Percentiles rank a stretch among this genome's conserved stretches.
These are phyloP conservation scores for Huntiella moniliformis DNA, from an alignment of 2,329 filamentous ascomycete genomes.

Conservation along the genomic window DNA sequence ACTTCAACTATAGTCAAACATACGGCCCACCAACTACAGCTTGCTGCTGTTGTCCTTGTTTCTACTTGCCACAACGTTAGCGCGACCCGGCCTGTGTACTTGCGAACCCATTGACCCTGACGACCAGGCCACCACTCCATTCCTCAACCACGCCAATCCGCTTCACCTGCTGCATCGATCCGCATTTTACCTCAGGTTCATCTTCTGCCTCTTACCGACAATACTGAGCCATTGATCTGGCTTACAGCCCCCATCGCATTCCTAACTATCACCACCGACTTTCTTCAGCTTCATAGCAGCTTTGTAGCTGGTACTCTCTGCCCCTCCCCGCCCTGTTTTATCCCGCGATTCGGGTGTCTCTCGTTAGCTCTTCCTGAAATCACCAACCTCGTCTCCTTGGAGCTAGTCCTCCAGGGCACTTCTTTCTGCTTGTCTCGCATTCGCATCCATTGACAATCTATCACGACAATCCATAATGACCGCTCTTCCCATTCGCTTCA, in stretches of 20 bases:
- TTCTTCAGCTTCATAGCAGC: not conserved
- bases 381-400: conserved; percentile 10
- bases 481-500: conserved; percentile 79
- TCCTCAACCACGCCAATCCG: conserved; percentile 1
- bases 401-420: conserved; percentile 11
- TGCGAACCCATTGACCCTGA: too few species aligned
- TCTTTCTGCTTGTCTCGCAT: not conserved
- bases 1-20: too few species aligned
- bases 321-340: not conserved
- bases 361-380: conserved; percentile 8
- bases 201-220: not conserved
- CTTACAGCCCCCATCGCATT: conserved; percentile 1
- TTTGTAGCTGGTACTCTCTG: not conserved
- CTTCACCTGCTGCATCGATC: not conserved
- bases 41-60: too few species aligned
- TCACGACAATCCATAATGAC: conserved; percentile 26
- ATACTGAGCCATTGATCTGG: conserved; percentile 9
- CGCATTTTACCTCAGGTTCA: conserved; percentile 6
- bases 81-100: too few species aligned
- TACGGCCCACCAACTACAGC: too few species aligned
- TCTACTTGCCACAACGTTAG: too few species aligned
- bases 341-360: conserved; percentile 7
- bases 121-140: conserved; percentile 2
- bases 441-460: not conserved
- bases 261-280: not conserved